Conservation (phyloP, 768 basidiomycete species). For the Lentinula edodes region DNA sequence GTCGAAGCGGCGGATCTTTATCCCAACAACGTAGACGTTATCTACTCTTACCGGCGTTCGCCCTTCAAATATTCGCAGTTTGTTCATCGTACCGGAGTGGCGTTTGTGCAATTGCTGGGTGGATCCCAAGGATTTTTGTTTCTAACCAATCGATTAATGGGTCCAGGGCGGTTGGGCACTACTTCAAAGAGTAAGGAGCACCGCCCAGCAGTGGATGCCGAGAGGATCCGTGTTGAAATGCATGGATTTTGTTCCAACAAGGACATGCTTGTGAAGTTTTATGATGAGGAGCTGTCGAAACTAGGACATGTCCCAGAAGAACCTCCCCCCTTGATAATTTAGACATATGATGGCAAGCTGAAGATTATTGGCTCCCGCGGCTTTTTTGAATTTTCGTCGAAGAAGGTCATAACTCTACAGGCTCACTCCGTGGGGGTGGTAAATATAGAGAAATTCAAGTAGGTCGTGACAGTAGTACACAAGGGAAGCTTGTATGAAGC, state of each 20-base stretch:
- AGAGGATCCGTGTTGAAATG: slow-evolving; percentile 55
- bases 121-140: slow-evolving; percentile 80
- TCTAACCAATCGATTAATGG: slow-evolving; percentile 83
- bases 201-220: slow-evolving; percentile 52
- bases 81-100: slow-evolving; percentile 84
- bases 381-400: too few relatives aligned
- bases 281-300: slow-evolving; percentile 60
- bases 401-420: too few relatives aligned
- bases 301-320: slow-evolving; percentile 42
- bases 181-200: slow-evolving; percentile 50
- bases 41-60: slow-evolving; percentile 84
- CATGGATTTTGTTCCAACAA: slow-evolving; percentile 61
- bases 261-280: slow-evolving; percentile 54
- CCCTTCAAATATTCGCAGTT: slow-evolving; percentile 84
- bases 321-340: slow-evolving; percentile 45
- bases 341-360: neutral
- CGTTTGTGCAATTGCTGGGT: slow-evolving; percentile 84
- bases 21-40: slow-evolving; percentile 74
- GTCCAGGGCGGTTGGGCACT: slow-evolving; percentile 56
- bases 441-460: too few relatives aligned
- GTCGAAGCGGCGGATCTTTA: slow-evolving; percentile 76
- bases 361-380: too few relatives aligned
- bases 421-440: too few relatives aligned
- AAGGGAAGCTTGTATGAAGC: neutral
- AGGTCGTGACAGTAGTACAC: too few relatives aligned